Conservation (phyloP, 257 asterid species). For the Paulownia fortunei region DNA sequence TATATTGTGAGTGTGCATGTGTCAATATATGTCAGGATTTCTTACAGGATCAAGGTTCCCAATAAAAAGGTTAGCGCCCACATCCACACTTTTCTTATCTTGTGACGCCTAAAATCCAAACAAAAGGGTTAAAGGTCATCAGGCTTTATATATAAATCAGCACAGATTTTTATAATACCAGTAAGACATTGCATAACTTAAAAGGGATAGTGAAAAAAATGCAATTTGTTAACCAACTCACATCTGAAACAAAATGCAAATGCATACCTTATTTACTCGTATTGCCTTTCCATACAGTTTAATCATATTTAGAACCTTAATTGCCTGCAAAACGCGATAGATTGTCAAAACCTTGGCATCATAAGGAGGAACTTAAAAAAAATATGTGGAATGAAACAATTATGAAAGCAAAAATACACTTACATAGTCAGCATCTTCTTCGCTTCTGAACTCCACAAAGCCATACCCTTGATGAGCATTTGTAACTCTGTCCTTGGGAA, state of each 20-base stretch:
- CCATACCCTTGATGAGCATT: conserved; percentile 96
- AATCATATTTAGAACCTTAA: conserved; percentile 92
- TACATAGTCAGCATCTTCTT: conserved; percentile 99
- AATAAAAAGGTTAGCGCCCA: conserved; percentile 95
- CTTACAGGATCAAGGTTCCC: conserved; percentile 99
- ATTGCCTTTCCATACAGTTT: conserved; percentile 89
- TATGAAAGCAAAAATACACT: conserved; percentile 25
- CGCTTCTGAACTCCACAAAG: conserved; percentile 94
- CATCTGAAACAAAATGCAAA: conserved; percentile 11
- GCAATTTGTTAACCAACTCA: not conserved
- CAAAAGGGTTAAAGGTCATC: not conserved
- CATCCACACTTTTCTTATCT: conserved; percentile 95
- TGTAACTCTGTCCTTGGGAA: conserved; percentile 96
- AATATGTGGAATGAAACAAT: not conserved
- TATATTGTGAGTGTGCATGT: not conserved
- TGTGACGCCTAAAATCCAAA: conserved; percentile 79
- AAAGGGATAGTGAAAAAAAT: conserved; percentile 8
- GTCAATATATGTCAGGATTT: not conserved
- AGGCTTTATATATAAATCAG: not conserved
- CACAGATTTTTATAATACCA: not conserved
- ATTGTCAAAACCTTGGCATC: conserved; percentile 24
- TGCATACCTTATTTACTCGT: conserved; percentile 83
- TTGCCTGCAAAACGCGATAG: conserved; percentile 63
- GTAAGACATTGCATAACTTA: not conserved
- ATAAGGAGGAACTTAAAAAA: not conserved